Evolutionary conservation across 495 filamentous ascomycete genomes (phyloP).

Genomic region (Aspergillus ellipticus): DNA sequence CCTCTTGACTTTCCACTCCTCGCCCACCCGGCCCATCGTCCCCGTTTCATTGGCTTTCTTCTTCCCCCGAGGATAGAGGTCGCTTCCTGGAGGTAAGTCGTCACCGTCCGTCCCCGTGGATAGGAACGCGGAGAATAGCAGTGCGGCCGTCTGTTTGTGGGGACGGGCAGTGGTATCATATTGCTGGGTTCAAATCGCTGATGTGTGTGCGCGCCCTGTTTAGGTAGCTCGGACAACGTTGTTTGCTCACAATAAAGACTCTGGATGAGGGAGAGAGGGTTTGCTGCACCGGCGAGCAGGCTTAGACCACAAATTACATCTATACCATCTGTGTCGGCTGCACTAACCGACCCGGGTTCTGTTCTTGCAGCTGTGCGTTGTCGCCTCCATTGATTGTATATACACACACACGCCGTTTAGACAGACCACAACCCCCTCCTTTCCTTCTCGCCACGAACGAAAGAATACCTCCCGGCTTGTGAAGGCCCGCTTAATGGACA

Average conservation of each 20-base stretch:
- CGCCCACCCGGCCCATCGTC: not conserved
- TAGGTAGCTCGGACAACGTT: not conserved
- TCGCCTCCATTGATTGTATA: not conserved
- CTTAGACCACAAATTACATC: not conserved
- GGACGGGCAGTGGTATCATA: not conserved
- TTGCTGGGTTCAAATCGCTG: not conserved
- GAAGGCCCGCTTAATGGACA: slow-evolving; percentile 32
- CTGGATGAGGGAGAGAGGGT: not conserved
- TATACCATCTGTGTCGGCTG: not conserved
- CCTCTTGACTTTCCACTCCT: not conserved
- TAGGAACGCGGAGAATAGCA: not conserved
- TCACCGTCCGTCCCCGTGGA: not conserved
- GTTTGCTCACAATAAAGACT: not conserved
- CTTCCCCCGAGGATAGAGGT: not conserved
- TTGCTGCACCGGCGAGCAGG: not conserved
- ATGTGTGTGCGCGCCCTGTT: not conserved
- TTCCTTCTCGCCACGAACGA: slow-evolving; percentile 7
- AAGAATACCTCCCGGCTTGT: slow-evolving; percentile 13
- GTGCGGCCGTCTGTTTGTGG: not conserved
- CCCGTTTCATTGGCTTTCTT: not conserved
- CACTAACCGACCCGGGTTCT: not conserved
- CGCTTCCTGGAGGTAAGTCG: not conserved
- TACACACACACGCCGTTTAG: not conserved
- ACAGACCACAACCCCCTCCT: slow-evolving; percentile 1
- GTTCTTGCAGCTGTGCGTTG: not conserved